These are phyloP conservation scores for Stenogyne calaminthoides DNA, from an alignment of 305 asterid species.

Conservation along the genomic window DNA sequence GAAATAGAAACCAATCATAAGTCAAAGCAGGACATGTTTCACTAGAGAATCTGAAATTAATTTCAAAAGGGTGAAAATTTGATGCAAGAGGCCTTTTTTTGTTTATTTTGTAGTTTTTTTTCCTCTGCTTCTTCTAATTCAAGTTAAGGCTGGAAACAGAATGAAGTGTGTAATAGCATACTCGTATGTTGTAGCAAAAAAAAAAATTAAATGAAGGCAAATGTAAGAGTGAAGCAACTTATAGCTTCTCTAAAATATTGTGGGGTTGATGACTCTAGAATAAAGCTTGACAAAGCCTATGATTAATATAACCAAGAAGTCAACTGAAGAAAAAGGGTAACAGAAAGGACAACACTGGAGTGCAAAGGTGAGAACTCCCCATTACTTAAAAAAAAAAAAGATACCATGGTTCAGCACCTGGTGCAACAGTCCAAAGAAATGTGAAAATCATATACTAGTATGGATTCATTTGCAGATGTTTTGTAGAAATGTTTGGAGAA, in stretches of 20 bases:
- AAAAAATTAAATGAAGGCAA: slow-evolving; percentile 1
- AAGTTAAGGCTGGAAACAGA: background rate
- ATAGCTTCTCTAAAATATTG: background rate
- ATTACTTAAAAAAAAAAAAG: background rate
- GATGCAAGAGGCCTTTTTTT: background rate
- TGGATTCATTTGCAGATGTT: slow-evolving; percentile 1
- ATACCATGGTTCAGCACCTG: background rate
- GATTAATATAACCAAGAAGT: background rate
- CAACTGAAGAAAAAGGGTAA: background rate
- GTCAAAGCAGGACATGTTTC: slow-evolving; percentile 12
- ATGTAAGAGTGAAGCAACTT: background rate
- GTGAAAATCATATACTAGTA: background rate
- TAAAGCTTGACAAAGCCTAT: background rate
- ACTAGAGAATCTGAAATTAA: slow-evolving; percentile 16
- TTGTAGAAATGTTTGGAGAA: background rate
- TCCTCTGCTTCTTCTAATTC: background rate
- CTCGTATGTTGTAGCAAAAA: background rate
- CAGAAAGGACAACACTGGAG: background rate
- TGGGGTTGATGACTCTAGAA: background rate
- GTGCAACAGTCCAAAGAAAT: background rate
- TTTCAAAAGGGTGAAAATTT: slow-evolving; percentile 8
- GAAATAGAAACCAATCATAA: background rate
- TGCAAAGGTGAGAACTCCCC: background rate
- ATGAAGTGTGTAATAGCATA: slow-evolving; percentile 1
- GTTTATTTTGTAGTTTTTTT: background rate